Base-by-base conservation (phyloP, 345 rosid genomes). In the Moricandia moricandioides region DNA sequence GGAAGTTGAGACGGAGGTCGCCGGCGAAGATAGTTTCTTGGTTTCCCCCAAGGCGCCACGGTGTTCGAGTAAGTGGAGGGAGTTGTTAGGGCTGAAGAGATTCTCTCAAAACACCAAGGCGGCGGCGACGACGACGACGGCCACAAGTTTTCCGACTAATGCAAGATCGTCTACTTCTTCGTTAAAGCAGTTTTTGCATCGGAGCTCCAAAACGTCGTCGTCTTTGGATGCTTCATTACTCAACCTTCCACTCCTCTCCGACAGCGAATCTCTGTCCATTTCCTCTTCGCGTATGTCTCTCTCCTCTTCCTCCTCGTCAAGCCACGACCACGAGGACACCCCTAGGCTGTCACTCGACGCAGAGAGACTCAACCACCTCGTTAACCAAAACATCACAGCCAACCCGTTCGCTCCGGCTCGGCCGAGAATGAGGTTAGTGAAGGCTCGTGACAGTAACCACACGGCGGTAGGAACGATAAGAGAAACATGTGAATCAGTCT, bases 51-150 rank as follows among this genome's bases (percentile, higher is more conserved):
- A 91, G 49, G 96, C 97, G 3, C 97, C 96, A 1, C 62, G 94
- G 67, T 91, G 97, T 62, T 92, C 99, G 1, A 85, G 98, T 72
- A 84, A 96, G n/a, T 94, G 96, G 98, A 90, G 80, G 79, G 97
- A 90, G 74, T 71, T 95, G n/a, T 71, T 95, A 72, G 93, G 99
- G 1, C 79, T 95, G 2, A 95, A 85, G 66, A 87, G 82, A 75
- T 82, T 86, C 17, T 84, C 85, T 65, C 92, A 85, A 7, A 84
- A 47, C 54, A 72, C 13, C 59, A 67, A 51, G 8, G 61, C 84
- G 31, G 8, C 82, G 8, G 61, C 84, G 31, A 10, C 82, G 6
- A 55, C 80, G 40, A 5, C 71, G 24, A 21, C 24, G 24, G 1
- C 24, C n/a, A n/a, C n/a, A n/a, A n/a, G 6, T 49, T 34, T 24